Percentiles rank a stretch among this genome's conserved stretches.
Conservation (phyloP, 352 stramenopile species). For the Phytophthora pisi region DNA sequence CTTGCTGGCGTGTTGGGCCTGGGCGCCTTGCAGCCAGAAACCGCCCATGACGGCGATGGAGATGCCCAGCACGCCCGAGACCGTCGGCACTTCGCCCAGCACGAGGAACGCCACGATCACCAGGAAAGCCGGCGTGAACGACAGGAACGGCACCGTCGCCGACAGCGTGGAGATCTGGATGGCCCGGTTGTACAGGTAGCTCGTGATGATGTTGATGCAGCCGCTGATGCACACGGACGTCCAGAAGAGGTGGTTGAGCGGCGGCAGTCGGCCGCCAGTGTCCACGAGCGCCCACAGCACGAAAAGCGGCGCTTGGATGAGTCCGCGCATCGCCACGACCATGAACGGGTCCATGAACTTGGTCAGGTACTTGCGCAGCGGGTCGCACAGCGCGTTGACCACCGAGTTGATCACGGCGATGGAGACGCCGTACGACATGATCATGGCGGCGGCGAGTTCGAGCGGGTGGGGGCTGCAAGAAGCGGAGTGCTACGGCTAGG, state of each 20-base stretch:
- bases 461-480: too few relatives aligned
- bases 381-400: conserved; percentile 80
- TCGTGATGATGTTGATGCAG: conserved; percentile 80
- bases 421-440: conserved; percentile 69
- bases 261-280: conserved; percentile 51
- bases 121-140: conserved; percentile 79
- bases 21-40: conserved; percentile 72
- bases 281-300: conserved; percentile 70
- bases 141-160: conserved; percentile 79
- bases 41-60: conserved; percentile 74
- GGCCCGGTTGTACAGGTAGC: conserved; percentile 83
- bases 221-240: conserved; percentile 77
- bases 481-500: too few relatives aligned
- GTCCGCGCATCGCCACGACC: conserved; percentile 67
- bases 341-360: conserved; percentile 86
- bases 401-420: conserved; percentile 84
- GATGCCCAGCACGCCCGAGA: conserved; percentile 65
- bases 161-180: conserved; percentile 87
- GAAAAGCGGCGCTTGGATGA: conserved; percentile 78
- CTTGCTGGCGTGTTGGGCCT: conserved; percentile 50
- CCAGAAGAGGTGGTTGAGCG: conserved; percentile 84
- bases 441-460: conserved; percentile 30
- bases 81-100: conserved; percentile 72
- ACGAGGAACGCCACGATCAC: conserved; percentile 79
- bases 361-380: conserved; percentile 86